Base-by-base conservation (phyloP, 768 basidiomycete species). In the Mrakia frigida region DNA sequence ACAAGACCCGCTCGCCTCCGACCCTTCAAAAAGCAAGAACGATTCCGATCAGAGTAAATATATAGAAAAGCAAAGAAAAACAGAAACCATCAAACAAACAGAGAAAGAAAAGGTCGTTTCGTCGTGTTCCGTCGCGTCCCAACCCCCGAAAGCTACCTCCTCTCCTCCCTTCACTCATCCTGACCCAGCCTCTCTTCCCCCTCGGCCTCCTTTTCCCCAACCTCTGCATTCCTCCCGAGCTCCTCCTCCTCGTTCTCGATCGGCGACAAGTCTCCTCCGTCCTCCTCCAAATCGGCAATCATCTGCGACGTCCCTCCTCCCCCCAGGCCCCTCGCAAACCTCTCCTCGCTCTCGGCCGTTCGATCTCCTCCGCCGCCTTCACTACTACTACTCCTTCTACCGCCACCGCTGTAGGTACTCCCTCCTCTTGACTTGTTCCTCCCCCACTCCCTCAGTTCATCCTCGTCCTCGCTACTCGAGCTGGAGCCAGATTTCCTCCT, bases 371-470 rank as follows among this genome's bases (percentile, higher is more conserved):
- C 65, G 4, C 13, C 65, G 43, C 65, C 35, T 37, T 21, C 63
- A 37, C 63, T 33, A 23, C 39, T n/a, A 21, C 35, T 35, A 68
- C 65, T 68, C 21, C 61, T 9, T 13, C 65, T 68, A 39, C 65
- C 35, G 21, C 23, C 25, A 25, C 18, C 25, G 13, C 35, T 10
- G 21, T 68, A 21, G 25, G 35, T 6, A 21, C 65, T n/a, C 33
- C 63, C 63, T 37, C 33, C 63, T 37, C 23, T 33, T 14, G 5
- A 33, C 33, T 33, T 33, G 33, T 35, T 21, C 65, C 37, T 68
- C 39, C 65, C 65, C 65, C 65, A 68, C 25, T 68, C 65, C 65
- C 65, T 68, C 21, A 68, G 25, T 23, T 68, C 65, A 23, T 68
- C 65, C 65, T 68, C 65, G 37, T 68, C 65, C 39, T 68, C 65